Conservation (phyloP, 495 filamentous ascomycete species). For the Chaetomium cochliodes region DNA sequence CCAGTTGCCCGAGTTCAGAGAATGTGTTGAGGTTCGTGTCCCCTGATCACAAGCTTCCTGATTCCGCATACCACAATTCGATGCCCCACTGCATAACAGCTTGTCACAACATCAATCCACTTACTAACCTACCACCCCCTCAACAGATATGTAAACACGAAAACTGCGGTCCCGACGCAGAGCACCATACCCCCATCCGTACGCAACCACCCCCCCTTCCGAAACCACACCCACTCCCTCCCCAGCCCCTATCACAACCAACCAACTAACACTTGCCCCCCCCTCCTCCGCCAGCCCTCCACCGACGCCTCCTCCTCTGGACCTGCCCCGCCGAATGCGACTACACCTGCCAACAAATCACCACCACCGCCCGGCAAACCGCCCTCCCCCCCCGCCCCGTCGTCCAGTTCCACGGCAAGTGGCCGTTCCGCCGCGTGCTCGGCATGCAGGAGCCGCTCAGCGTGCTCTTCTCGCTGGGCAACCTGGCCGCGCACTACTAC, state of each 20-base stretch:
- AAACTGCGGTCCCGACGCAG: conserved; percentile 63
- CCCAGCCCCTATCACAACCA: not conserved
- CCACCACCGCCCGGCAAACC: conserved; percentile 72
- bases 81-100: not conserved
- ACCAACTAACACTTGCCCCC: not conserved
- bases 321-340: conserved; percentile 90
- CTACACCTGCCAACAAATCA: conserved; percentile 95
- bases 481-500: conserved; percentile 80
- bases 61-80: not conserved
- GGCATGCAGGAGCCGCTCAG: conserved; percentile 94
- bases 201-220: conserved; percentile 31
- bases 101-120: not conserved
- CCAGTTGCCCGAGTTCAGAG: conserved; percentile 79
- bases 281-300: conserved; percentile 50
- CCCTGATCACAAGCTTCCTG: not conserved
- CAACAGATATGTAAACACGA: conserved; percentile 72
- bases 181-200: conserved; percentile 51
- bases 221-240: not conserved
- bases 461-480: conserved; percentile 88
- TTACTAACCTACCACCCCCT: conserved; percentile 24
- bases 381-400: conserved; percentile 56
- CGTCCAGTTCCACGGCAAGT: conserved; percentile 98
- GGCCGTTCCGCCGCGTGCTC: conserved; percentile 87
- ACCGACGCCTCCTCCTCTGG: conserved; percentile 72
- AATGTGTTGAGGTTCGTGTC: conserved; percentile 74